Base-by-base conservation (phyloP, 2,329 filamentous ascomycete species). In the Cladophialophora yegresii region DNA sequence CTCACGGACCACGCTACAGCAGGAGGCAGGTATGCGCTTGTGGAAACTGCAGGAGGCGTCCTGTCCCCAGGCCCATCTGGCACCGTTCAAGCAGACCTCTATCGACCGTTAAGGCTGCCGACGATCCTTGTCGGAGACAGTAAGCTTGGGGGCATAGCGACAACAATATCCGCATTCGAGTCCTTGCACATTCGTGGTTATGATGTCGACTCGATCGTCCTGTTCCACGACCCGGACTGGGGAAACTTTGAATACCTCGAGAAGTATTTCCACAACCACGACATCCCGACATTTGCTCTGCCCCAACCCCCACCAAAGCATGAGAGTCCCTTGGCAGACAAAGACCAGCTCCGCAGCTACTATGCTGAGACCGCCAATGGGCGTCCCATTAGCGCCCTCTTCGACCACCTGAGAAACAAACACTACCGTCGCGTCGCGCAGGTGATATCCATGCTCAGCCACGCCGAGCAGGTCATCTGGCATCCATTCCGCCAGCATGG, bases 401-500 rank as follows among this genome's bases (percentile, higher is more conserved):
- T 90, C 0, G 74, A 80, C 0, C 73, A 77, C 0, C 79, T 93
- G 1, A 74, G 84, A 1, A 68, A 73, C 2, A 82, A 79, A 13
- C 89, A 92, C 61, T 70, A 77, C 1, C 68, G 78, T 2, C 84
- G 89, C 2, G 80, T 92, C 12, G 73, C 79, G 0, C 78, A 83
- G 0, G 76, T 95, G 0, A 83, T 87, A 36, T 80, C 78, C 0
- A 87, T 93, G 84, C 78, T 86, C 0, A 72, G 77, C 0, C 80
- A 83, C 47, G 91, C 91, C 0, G 80, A 86, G 61, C 74, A 83
- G 9, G 80, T 80, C 2, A 92, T 96, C 43, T 96, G 91, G 91
- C 93, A 93, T 71, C 91, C 92, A 0, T 96, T 96, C 71, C 93
- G 91, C 0, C 91, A 96, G 71, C 91, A 96, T 67, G 81, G 84